Percentiles rank a stretch among this genome's conserved stretches.
phyloP scores from a whole-genome alignment of 1,139 yeast species.

The Kurtzmaniella quercitrusa region DNA sequence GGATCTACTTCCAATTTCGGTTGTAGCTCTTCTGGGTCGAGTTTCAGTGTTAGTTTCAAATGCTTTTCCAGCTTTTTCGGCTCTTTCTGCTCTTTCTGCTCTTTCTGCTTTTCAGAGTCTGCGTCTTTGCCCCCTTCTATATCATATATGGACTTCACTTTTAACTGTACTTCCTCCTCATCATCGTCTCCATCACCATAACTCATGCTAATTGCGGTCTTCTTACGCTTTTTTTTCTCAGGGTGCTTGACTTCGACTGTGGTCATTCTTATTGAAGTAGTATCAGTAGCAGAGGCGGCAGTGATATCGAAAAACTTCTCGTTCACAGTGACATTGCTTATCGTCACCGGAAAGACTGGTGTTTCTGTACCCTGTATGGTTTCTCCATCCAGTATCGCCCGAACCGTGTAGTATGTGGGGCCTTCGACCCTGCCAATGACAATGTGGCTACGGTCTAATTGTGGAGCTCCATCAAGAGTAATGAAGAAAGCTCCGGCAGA shows the following conservation, averaged over 20 bases:
- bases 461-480: conserved; percentile 44
- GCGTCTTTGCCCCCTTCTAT: conserved; percentile 20
- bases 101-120: conserved; percentile 10
- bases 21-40: too few relatives aligned
- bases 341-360: conserved; percentile 51
- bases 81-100: neutral
- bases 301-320: conserved; percentile 51
- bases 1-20: too few relatives aligned
- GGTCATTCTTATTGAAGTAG: too few relatives aligned
- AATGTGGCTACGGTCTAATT: conserved; percentile 44
- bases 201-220: conserved; percentile 14
- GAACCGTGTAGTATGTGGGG: conserved; percentile 51
- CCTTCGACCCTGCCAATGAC: conserved; percentile 64
- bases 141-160: conserved; percentile 12
- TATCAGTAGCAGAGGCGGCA: neutral
- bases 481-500: conserved; percentile 50
- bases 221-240: conserved; percentile 6
- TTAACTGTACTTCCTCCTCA: conserved; percentile 5
- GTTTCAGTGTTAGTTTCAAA: too few relatives aligned
- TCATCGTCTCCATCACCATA: conserved; percentile 12
- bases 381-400: conserved; percentile 50
- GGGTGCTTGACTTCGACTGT: conserved; percentile 3
- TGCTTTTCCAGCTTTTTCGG: too few relatives aligned
- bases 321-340: conserved; percentile 38
- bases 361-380: conserved; percentile 26